Evolutionary conservation across 1,139 yeast genomes (phyloP), one percentile per base, ranked within the genome.

Genomic region (Nakaseomyces sp.): DNA sequence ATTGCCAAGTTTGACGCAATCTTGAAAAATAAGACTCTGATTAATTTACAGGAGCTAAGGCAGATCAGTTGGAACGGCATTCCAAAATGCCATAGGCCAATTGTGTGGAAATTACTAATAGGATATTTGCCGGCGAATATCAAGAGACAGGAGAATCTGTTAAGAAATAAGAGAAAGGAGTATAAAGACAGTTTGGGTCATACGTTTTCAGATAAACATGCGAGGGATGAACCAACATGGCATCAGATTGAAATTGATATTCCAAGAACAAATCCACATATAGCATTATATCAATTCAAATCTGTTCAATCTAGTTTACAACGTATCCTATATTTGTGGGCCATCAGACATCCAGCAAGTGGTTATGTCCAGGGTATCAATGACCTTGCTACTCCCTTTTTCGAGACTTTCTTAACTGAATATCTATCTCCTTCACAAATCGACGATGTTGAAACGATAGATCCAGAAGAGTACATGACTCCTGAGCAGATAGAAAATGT

Each of bases 281-380:
- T 88, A 44, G 77, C 76, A 49, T 70, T 91, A 31, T 91, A 91
- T 59, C 72, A 81, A 10, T 76, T 64, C 54, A 74, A 76, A 17
- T 70, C 81, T 3, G 86, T 93, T 0, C 97, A 91, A 57, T 67
- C 79, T 46, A 74, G 94, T 12, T 69, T 91, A 48, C 87, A 91
- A 51, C 79, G 84, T 51, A 79, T 93, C 15, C 67, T 91, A 42
- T 93, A 87, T 57, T 69, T 91, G 28, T 91, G 99, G 99, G 95
- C 98, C 0, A 81, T 91, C 17, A 75, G 98, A 49, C 98, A 93
- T 60, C 98, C 99, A 0, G 96, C 97, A 3, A 81, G 93, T 59
- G 99, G 99, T 3, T 91, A 91, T 63, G 99, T 91, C n/a, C 99
- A 91, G 65, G 99, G 99, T 22, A 93, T 91, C 46, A 91, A 91